These are phyloP conservation scores for Cyanidiococcus yangmingshanensis DNA, from an alignment of 23 red algal species.

Conservation along the genomic window DNA sequence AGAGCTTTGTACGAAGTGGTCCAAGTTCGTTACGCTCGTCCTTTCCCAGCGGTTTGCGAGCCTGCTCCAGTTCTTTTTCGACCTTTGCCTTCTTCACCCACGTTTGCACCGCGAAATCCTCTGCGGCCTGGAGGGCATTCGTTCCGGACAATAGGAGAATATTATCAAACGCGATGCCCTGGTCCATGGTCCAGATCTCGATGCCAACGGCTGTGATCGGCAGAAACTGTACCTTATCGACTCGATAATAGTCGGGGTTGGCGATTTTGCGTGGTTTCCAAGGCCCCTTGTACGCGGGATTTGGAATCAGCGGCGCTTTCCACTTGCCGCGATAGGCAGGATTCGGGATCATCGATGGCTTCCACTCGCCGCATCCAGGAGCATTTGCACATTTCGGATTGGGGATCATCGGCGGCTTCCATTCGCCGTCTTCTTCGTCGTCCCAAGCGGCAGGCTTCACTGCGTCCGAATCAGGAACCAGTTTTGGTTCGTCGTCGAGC, in stretches of 20 bases:
- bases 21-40: constrained; percentile 18
- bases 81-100: constrained; percentile 45
- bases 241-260: constrained; percentile 86
- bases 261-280: constrained; percentile 86
- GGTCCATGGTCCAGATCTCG: constrained; percentile 98
- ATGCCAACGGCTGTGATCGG: constrained; percentile 52
- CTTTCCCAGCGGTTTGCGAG: constrained; percentile 25
- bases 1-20: background rate
- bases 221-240: constrained; percentile 36
- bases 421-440: constrained; percentile 88
- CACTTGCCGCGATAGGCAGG: constrained; percentile 97
- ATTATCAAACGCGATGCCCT: constrained; percentile 93
- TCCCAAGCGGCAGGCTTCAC: constrained; percentile 71
- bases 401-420: constrained; percentile 57
- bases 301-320: constrained; percentile 88
- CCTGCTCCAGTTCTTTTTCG: constrained; percentile 42
- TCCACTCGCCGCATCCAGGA: constrained; percentile 88
- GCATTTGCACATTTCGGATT: constrained; percentile 85
- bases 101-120: constrained; percentile 43
- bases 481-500: constrained; percentile 68
- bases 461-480: constrained; percentile 74
- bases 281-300: constrained; percentile 75
- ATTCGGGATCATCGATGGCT: constrained; percentile 67
- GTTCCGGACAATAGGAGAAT: constrained; percentile 43
- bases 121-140: constrained; percentile 35